Percentiles rank a stretch among this genome's conserved stretches.
These are phyloP conservation scores for Cryptococcus neoformans DNA, from an alignment of 1,284 basidiomycete species.

Conservation along the genomic window DNA sequence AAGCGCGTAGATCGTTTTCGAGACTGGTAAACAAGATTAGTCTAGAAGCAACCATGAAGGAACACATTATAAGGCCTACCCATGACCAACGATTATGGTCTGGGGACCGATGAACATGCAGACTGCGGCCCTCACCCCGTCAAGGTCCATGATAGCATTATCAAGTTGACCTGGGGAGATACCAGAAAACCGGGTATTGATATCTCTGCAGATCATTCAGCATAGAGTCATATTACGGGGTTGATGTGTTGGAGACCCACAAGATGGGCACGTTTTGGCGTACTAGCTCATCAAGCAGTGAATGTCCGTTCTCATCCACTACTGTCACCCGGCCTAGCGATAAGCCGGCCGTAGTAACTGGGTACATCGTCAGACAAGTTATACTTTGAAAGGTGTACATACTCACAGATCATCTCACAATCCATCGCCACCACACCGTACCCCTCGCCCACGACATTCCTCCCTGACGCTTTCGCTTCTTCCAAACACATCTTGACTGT, in stretches of 20 bases:
- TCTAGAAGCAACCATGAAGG: background rate
- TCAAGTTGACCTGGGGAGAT: conserved; percentile 62
- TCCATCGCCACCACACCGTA: conserved; percentile 78
- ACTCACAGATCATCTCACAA: conserved; percentile 77
- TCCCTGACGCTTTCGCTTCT: conserved; percentile 2
- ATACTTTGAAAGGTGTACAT: too few relatives aligned
- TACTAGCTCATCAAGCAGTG: conserved; percentile 78
- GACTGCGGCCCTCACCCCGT: conserved; percentile 63
- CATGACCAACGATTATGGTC: conserved; percentile 74
- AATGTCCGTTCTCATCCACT: conserved; percentile 66
- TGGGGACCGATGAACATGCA: conserved; percentile 66
- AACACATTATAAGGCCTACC: conserved; percentile 29
- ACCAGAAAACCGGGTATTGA: conserved; percentile 83
- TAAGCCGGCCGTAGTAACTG: conserved; percentile 77
- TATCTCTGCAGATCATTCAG: conserved; percentile 58
- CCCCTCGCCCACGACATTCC: conserved; percentile 51
- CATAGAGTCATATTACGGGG: too few relatives aligned
- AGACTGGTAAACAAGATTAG: conserved; percentile 48
- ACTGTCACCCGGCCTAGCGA: conserved; percentile 82
- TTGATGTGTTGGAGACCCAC: conserved; percentile 52
- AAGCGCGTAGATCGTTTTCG: conserved; percentile 84
- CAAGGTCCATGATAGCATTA: conserved; percentile 62
- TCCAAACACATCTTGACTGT: conserved; percentile 46
- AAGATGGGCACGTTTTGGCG: conserved; percentile 73
- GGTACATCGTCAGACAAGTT: too few relatives aligned